Percentiles rank a stretch among this genome's conserved stretches.
Evolutionary conservation across 208 protist species (phyloP).

Genomic region (Trypanosoma rangeli): DNA sequence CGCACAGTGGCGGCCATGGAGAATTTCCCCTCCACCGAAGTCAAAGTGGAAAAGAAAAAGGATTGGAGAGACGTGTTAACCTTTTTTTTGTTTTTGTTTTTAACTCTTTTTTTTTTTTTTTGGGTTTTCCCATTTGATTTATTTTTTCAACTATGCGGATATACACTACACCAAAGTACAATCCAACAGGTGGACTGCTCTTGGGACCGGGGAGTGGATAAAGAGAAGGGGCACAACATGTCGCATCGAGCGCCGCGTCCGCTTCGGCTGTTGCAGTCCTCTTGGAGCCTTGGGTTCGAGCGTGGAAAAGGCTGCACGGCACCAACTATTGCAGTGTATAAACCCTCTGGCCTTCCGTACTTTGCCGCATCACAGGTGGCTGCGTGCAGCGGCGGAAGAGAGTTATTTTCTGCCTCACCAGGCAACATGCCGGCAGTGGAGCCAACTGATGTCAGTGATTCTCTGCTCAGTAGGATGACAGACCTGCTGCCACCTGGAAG

Average conservation of each 20-base stretch:
- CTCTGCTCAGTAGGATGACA: constrained; percentile 41
- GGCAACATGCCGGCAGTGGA: constrained; percentile 1
- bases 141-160: not conserved
- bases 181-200: not conserved
- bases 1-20: not conserved
- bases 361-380: constrained; percentile 52
- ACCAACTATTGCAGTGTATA: constrained; percentile 44
- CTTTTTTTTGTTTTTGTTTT: not conserved
- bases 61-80: not conserved
- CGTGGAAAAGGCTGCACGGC: not conserved
- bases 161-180: not conserved
- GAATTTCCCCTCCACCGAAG: not conserved
- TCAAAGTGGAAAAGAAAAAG: not conserved
- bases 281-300: constrained; percentile 6
- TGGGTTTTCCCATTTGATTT: constrained; percentile 13
- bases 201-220: constrained; percentile 1
- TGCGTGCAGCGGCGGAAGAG: constrained; percentile 10
- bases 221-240: constrained; percentile 27
- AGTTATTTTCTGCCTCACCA: constrained; percentile 14
- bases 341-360: constrained; percentile 62
- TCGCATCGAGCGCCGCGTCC: constrained; percentile 45
- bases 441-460: constrained; percentile 51
- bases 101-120: constrained; percentile 18
- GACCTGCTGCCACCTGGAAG: constrained; percentile 44
- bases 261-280: constrained; percentile 49